phyloP scores from a whole-genome alignment of 352 stramenopile genomes.

The Pythium oligandrum region DNA sequence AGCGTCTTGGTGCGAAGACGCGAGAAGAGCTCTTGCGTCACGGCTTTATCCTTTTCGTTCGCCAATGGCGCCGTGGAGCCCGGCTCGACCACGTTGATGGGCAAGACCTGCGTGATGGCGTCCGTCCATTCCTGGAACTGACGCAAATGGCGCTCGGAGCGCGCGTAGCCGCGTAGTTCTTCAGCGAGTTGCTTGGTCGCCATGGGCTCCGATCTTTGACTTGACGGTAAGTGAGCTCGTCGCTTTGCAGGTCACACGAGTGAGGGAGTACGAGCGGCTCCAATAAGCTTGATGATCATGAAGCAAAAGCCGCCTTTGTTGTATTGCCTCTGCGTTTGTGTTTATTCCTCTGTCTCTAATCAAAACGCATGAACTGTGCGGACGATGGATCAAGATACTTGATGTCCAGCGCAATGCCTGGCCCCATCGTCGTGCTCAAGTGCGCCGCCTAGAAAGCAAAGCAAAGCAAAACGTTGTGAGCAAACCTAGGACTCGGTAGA shows the following conservation, averaged over 20 bases:
- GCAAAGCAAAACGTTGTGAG: neutral
- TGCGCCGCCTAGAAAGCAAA: constrained; percentile 44
- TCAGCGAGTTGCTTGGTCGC: constrained; percentile 52
- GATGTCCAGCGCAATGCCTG: constrained; percentile 69
- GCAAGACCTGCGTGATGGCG: constrained; percentile 15
- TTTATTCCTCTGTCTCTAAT: constrained; percentile 34
- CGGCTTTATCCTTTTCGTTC: constrained; percentile 20
- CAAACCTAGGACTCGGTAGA: neutral
- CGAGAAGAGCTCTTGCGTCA: constrained; percentile 37
- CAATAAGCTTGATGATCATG: too few species aligned
- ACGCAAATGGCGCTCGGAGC: constrained; percentile 66
- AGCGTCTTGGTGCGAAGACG: constrained; percentile 57
- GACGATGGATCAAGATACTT: constrained; percentile 83
- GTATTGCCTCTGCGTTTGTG: neutral
- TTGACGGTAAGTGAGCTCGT: neutral
- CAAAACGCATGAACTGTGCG: constrained; percentile 84
- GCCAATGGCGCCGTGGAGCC: constrained; percentile 2
- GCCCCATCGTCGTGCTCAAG: constrained; percentile 85
- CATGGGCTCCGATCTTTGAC: constrained; percentile 1
- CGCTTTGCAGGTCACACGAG: neutral
- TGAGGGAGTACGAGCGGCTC: too few species aligned
- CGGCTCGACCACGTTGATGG: constrained; percentile 14
- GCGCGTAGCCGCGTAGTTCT: constrained; percentile 68
- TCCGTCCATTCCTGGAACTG: constrained; percentile 64
- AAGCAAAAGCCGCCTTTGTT: too few species aligned